Conservation (phyloP, 768 basidiomycete genomes). For the Stropharia rugosoannulata region DNA sequence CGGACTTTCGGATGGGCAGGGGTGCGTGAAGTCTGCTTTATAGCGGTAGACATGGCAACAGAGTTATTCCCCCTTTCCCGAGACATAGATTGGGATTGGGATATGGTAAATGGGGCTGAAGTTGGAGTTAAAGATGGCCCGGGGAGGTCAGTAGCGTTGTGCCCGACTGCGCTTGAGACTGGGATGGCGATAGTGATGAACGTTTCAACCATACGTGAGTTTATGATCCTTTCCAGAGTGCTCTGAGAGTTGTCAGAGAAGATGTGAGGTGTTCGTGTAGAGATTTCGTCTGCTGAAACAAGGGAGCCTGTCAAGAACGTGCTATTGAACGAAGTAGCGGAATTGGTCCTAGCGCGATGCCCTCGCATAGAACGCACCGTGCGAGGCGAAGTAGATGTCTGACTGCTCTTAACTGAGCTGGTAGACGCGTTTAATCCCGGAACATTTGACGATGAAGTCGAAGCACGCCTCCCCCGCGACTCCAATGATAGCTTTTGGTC, state of each 20-base stretch:
- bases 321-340: conserved; percentile 47
- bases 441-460: conserved; percentile 46
- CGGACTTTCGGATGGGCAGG: not conserved
- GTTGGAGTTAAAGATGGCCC: conserved; percentile 3
- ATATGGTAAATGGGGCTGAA: conserved; percentile 17
- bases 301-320: conserved; percentile 23
- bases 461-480: conserved; percentile 33
- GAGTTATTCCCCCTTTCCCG: conserved; percentile 1
- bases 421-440: conserved; percentile 14
- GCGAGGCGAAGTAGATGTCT: conserved; percentile 19
- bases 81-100: conserved; percentile 3
- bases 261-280: conserved; percentile 22
- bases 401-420: conserved; percentile 12
- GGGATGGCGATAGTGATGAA: conserved; percentile 59
- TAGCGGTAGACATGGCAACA: not conserved
- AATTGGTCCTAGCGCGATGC: conserved; percentile 49
- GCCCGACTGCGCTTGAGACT: not conserved
- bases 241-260: conserved; percentile 65
- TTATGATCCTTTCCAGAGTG: conserved; percentile 67
- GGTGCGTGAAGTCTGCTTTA: conserved; percentile 1
- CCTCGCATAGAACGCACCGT: conserved; percentile 34
- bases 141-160: not conserved
- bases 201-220: conserved; percentile 75
- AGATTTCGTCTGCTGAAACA: conserved; percentile 8
- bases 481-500: conserved; percentile 18